Evolutionary conservation across 139 green algal genomes (phyloP), one percentile per base, ranked within the genome.

Genomic region (Volvox africanus): DNA sequence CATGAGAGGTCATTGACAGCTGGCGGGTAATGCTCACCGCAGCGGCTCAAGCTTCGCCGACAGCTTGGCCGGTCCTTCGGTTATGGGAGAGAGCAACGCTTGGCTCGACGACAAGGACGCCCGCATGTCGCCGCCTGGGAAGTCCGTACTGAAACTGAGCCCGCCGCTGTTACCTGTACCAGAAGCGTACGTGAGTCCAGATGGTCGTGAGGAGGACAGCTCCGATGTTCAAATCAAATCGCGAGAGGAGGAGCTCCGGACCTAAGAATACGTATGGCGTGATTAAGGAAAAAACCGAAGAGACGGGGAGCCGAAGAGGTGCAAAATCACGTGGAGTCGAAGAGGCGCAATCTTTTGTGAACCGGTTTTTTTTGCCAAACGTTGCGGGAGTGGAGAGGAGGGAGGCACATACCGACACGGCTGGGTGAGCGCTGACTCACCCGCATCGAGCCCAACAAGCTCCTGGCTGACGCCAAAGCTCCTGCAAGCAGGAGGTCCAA

Each of bases 401-500:
- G 5, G 44, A 9, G 44, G 9, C 44, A 55, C 44, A 55, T 55
- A 9, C 44, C 5, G 44, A 55, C 44, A 55, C 5, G 44, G 44
- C 5, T 55, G 5, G 9, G 44, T 9, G 21, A 69, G 62, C 62
- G 62, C 62, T 73, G 21, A 61, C 86, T 16, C 22, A 90, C 86
- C 86, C 18, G 30, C 71, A 16, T 90, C 86, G 30, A 90, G 86
- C 17, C 86, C 86, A 11, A 75, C 86, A 0, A 90, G 73, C 30
- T 90, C 86, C 50, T 83, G 73, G 86, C 86, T 90, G 30, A 90
- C 32, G 20, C 86, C 86, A 67, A 90, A 90, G 86, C 86, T 90
- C 86, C 86, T 90, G 86, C 44, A 65, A 30, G 21, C 44, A 73
- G 26, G 0, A n/a, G n/a, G 24, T 6, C 24, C 67, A 75, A 26